Conservation (phyloP, 331 rosid species). For the Telfairia occidentalis region DNA sequence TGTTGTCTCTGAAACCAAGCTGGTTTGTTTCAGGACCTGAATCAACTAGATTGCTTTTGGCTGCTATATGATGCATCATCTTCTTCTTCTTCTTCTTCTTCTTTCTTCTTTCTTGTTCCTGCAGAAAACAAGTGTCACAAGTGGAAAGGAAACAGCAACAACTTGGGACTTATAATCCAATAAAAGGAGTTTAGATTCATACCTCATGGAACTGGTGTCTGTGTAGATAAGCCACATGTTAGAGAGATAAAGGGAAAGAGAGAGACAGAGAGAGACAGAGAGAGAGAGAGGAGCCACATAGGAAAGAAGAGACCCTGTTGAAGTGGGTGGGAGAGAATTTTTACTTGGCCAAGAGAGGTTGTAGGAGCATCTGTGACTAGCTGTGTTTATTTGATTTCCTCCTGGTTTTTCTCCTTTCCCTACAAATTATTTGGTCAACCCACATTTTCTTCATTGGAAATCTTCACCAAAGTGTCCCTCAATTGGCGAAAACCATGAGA, state of each 20-base stretch:
- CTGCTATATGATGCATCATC: conserved; percentile 8
- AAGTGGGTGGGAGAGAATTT: neutral
- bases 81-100: neutral
- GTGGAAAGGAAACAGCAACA: neutral
- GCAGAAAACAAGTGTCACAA: neutral
- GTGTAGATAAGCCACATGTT: neutral
- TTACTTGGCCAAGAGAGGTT: conserved; percentile 3
- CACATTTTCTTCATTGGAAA: neutral
- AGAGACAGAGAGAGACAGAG: neutral
- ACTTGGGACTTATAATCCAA: neutral
- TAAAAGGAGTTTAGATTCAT: neutral
- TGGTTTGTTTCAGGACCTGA: neutral
- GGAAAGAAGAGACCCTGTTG: neutral
- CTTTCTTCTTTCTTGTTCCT: neutral
- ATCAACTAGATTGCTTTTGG: conserved; percentile 13
- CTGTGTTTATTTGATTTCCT: conserved; percentile 2
- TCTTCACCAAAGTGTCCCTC: neutral
- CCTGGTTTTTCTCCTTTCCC: conserved; percentile 26
- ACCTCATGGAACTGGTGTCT: neutral
- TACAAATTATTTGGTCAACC: conserved; percentile 26
- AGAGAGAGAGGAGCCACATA: neutral
- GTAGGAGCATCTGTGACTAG: neutral
- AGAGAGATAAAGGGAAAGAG: neutral
- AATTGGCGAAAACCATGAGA: neutral
- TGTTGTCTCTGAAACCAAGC: neutral